Percentiles rank a stretch among this genome's conserved stretches.
Evolutionary conservation across 805 yeast species (phyloP).

Genomic region (Lachancea dasiensis): DNA sequence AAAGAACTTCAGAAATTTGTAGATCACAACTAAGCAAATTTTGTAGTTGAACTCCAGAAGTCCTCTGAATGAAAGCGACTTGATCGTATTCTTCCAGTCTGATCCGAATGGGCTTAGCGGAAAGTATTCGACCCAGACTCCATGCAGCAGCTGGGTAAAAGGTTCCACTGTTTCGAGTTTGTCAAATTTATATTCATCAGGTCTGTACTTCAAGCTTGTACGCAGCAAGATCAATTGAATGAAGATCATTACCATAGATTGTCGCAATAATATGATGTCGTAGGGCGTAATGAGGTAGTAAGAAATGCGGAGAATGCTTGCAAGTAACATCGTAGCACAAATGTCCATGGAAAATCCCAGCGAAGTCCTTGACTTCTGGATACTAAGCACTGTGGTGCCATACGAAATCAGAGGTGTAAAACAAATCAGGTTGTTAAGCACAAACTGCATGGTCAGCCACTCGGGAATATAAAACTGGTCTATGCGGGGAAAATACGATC

Average conservation of each 20-base stretch:
- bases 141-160: conserved; percentile 25
- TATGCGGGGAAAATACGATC: conserved; percentile 32
- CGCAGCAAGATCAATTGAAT: conserved; percentile 63
- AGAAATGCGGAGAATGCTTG: conserved; percentile 65
- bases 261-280: conserved; percentile 72
- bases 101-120: conserved; percentile 23
- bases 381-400: conserved; percentile 73
- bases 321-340: conserved; percentile 83
- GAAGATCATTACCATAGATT: conserved; percentile 77
- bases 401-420: conserved; percentile 83
- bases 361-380: conserved; percentile 56
- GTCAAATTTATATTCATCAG: conserved; percentile 36
- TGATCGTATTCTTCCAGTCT: conserved; percentile 27
- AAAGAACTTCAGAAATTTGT: conserved; percentile 49
- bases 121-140: conserved; percentile 32
- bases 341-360: conserved; percentile 87
- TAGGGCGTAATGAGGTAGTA: conserved; percentile 78
- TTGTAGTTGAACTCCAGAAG: conserved; percentile 22
- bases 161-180: conserved; percentile 34
- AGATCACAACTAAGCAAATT: conserved; percentile 25
- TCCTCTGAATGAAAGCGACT: conserved; percentile 19
- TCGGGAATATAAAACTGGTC: conserved; percentile 44
- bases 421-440: conserved; percentile 61
- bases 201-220: conserved; percentile 56
- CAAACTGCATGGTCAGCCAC: conserved; percentile 48